Percentiles rank a stretch among this genome's conserved stretches.
phyloP scores from a whole-genome alignment of 306 rosid genomes.

The Sindora glabra region DNA sequence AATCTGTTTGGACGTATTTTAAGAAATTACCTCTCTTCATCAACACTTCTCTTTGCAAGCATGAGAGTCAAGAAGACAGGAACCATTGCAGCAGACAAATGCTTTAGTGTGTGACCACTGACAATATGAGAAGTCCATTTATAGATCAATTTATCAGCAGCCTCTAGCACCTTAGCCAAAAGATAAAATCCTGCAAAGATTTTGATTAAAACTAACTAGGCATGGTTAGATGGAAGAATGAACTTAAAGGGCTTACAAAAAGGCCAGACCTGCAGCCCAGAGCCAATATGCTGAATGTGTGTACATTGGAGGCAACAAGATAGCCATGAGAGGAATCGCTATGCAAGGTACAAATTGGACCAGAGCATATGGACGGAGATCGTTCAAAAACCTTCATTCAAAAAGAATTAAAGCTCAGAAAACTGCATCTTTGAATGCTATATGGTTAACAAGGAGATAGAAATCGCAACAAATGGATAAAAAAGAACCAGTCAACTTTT shows the following conservation, averaged over 20 bases:
- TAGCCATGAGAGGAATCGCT: constrained; percentile 78
- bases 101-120: constrained; percentile 61
- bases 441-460: background rate
- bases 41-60: constrained; percentile 46
- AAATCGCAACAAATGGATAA: background rate
- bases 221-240: background rate
- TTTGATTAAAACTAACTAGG: background rate
- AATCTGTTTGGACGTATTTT: background rate
- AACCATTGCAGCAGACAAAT: constrained; percentile 53
- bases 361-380: constrained; percentile 79
- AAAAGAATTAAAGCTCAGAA: background rate
- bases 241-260: background rate
- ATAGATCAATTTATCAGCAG: constrained; percentile 37
- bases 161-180: constrained; percentile 59
- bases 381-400: constrained; percentile 65
- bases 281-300: constrained; percentile 89
- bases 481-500: background rate
- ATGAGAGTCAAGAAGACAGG: constrained; percentile 51
- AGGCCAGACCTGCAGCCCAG: constrained; percentile 76
- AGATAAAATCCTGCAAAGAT: constrained; percentile 43
- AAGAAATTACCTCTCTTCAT: constrained; percentile 30
- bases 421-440: background rate
- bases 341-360: constrained; percentile 75
- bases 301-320: constrained; percentile 79
- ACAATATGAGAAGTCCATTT: constrained; percentile 43